Evolutionary conservation across 495 filamentous ascomycete genomes (phyloP), one percentile per base, ranked within the genome.

Genomic region (Hypomontagnella submonticulosa): DNA sequence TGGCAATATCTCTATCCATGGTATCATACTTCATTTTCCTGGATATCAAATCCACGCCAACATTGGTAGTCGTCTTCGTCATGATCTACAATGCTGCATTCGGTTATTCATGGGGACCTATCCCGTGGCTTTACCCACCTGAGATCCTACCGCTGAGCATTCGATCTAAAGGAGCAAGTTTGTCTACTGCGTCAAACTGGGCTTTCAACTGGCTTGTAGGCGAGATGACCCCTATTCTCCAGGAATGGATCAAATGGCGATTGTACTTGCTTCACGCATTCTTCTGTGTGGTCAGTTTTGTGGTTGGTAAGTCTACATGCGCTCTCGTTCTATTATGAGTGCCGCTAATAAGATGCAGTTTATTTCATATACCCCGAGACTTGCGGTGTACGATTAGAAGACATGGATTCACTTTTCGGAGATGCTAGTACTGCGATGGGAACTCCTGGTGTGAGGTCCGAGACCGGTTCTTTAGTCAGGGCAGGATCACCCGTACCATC

Each of bases 81-180:
- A 97, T 99, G 88, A 89, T 97, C 46, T 99, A 99, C 79, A 99
- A 99, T 73, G 95, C 95, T 11, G 90, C 96, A 13, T 99, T 99
- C 72, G 95, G 95, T 27, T 95, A 93, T 58, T 97, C 94, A n/a
- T 99, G 96, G 96, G 95, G 95, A 30, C 95, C 95, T 3, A 93
- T 99, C 52, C 95, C 95, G 0, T 99, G 95, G 95, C 84, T 98
- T 9, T 99, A 99, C 73, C 95, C 96, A 3, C 95, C 95, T 6
- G 95, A 99, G 82, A 99, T 99, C 72, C 80, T 99, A 49, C 95
- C 95, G 1, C 82, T 99, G 61, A 98, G 96, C 77, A 97, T 99
- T 71, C 88, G 95, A 56, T 97, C 95, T 15, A 99, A 99, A 79
- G 95, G 95, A 60, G 96, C 95, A 47, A 97, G 93, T 80, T 79